Percentiles rank a stretch among this genome's conserved stretches.
These are phyloP conservation scores for Talaromyces sp. DNA, from an alignment of 2,329 filamentous ascomycete species.

Conservation along the genomic window DNA sequence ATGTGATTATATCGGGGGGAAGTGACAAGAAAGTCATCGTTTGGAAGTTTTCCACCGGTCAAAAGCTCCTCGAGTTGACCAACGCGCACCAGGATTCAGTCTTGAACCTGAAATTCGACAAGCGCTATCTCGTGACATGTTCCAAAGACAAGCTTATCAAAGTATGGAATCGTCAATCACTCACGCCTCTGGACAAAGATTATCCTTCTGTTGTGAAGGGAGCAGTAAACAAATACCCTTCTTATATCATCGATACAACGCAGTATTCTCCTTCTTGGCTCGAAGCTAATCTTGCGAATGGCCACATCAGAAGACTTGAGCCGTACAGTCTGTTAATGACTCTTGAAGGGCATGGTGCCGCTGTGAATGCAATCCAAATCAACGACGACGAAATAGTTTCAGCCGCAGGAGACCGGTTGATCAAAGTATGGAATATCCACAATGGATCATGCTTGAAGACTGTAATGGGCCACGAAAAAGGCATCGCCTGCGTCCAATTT, in stretches of 20 bases:
- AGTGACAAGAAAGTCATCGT: conserved; percentile 87
- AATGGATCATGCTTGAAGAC: conserved; percentile 71
- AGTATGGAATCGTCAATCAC: conserved; percentile 75
- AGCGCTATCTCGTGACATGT: conserved; percentile 86
- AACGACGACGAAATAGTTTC: conserved; percentile 82
- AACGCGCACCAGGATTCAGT: conserved; percentile 85
- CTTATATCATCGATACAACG: conserved; percentile 51
- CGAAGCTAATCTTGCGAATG: conserved; percentile 40
- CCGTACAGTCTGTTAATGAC: conserved; percentile 73
- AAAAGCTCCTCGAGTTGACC: conserved; percentile 69
- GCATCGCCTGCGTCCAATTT: conserved; percentile 96
- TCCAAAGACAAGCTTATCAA: conserved; percentile 98
- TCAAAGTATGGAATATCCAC: conserved; percentile 92
- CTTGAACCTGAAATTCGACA: conserved; percentile 87
- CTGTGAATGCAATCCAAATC: conserved; percentile 94
- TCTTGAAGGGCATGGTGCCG: conserved; percentile 78
- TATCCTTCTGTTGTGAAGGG: conserved; percentile 42
- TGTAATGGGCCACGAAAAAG: conserved; percentile 82
- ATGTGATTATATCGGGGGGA: conserved; percentile 90
- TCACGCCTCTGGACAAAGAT: conserved; percentile 47
- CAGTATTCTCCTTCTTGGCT: conserved; percentile 37
- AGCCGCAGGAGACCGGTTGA: conserved; percentile 85
- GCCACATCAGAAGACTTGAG: conserved; percentile 43
- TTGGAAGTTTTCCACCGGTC: conserved; percentile 88
- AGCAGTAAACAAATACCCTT: conserved; percentile 44